Evolutionary conservation across 2,329 filamentous ascomycete genomes (phyloP), one percentile per base, ranked within the genome.

Genomic region (Botrytis aclada): DNA sequence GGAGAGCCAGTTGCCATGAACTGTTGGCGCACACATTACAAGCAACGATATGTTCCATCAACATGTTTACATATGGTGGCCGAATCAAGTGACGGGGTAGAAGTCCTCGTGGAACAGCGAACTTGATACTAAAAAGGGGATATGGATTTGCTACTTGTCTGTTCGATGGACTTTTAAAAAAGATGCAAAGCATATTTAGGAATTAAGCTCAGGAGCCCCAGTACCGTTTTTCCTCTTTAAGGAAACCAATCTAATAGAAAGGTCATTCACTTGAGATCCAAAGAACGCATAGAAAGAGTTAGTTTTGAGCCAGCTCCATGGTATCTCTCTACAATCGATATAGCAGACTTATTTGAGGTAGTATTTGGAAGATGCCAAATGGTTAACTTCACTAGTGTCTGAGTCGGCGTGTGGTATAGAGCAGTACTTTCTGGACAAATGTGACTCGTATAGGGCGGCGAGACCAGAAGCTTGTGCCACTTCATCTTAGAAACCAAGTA

Each of bases 1-100:
- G 14, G 1, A n/a, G 6, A 0, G n/a, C 6, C 10, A 16, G 25
- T n/a, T 1, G 1, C 4, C 4, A n/a, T 54, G 47, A 14, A 25
- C 6, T 14, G 7, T n/a, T 34, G 3, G 22, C 58, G 39, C 0
- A 22, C 58, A 39, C 0, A 16, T 14, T 8, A n/a, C 12, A 1
- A n/a, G 22, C 20, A 37, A 39, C 16, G 12, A 9, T 39, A 1
- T 1, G 39, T 25, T 8, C 14, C 34, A 22, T 62, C 12, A 25
- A 18, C 12, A 22, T 39, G 12, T n/a, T 62, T 7, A 22, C 25
- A 14, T 1, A 41, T 8, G 39, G 12, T 16, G 14, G 9, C 7
- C 0, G 25, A 4, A 39, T 5, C 6, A 12, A 25, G 14, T 14
- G 34, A n/a, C 8, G 7, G 25, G 60, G n/a, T n/a, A n/a, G n/a